Percentiles rank a stretch among this genome's conserved stretches.
phyloP scores from a whole-genome alignment of 78 protist species.

The Dictyostelium purpureum region DNA sequence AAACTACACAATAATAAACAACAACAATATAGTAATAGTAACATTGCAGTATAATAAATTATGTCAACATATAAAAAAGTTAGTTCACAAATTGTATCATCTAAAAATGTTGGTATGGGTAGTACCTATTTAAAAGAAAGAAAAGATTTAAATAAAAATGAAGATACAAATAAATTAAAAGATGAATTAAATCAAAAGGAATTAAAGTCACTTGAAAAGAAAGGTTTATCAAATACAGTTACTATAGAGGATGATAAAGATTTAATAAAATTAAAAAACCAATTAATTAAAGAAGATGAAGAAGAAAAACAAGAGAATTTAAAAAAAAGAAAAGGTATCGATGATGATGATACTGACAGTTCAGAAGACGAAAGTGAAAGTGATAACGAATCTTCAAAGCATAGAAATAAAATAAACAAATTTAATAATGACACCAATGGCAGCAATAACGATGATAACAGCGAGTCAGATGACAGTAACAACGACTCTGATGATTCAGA shows the following conservation, averaged over 20 bases:
- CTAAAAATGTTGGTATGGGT: background rate
- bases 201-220: constrained; percentile 9
- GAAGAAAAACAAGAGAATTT: background rate
- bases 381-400: background rate
- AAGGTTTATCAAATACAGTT: background rate
- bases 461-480: background rate
- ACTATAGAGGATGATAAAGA: constrained; percentile 2
- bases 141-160: constrained; percentile 8
- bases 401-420: background rate
- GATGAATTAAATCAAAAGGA: constrained; percentile 8
- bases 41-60: no score
- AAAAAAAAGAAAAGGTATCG: constrained; percentile 33
- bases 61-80: constrained; percentile 1
- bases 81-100: background rate
- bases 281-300: constrained; percentile 17
- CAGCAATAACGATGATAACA: background rate
- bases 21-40: no score
- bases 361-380: background rate
- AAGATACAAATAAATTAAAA: background rate
- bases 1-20: no score
- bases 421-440: background rate
- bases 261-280: constrained; percentile 15
- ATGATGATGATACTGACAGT: constrained; percentile 72
- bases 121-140: constrained; percentile 22
- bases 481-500: constrained; percentile 34